These are phyloP conservation scores for Phytophthora europaea DNA, from an alignment of 352 stramenopile species.

Conservation along the genomic window DNA sequence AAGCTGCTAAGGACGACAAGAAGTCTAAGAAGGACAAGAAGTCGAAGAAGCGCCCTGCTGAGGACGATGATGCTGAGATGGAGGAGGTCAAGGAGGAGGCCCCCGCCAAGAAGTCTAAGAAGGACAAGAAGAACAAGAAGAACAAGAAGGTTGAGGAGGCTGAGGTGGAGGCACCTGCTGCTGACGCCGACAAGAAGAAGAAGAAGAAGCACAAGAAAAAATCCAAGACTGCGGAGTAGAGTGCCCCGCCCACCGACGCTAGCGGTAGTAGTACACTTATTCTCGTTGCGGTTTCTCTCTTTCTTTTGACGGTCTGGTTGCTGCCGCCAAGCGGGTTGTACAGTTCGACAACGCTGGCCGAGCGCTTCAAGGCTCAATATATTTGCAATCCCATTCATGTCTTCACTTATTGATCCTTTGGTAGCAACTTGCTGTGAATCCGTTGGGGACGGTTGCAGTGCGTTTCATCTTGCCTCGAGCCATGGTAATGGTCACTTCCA, in stretches of 20 bases:
- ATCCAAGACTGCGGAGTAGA: constrained; percentile 80
- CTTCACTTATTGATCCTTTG: constrained; percentile 1
- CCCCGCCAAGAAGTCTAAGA: constrained; percentile 88
- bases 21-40: constrained; percentile 82
- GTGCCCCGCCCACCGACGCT: constrained; percentile 37
- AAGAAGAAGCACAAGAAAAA: constrained; percentile 89
- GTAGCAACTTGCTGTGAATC: constrained; percentile 1
- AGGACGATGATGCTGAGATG: constrained; percentile 64
- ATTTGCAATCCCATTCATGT: constrained; percentile 43
- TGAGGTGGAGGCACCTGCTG: constrained; percentile 19
- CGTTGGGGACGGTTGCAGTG: constrained; percentile 35
- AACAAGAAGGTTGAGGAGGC: constrained; percentile 49
- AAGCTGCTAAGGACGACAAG: constrained; percentile 57
- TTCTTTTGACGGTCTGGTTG: constrained; percentile 31
- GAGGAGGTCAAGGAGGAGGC: constrained; percentile 74
- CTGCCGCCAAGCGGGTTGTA: constrained; percentile 39
- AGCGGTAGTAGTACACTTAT: constrained; percentile 61
- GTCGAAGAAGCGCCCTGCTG: constrained; percentile 83
- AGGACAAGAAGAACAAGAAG: constrained; percentile 79
- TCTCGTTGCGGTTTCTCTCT: constrained; percentile 39
- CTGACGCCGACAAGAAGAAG: constrained; percentile 74
- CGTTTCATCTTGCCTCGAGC: constrained; percentile 27
- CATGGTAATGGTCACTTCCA: neutral
- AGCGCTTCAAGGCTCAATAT: constrained; percentile 40
- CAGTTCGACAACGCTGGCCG: constrained; percentile 38